Evolutionary conservation across 2,329 filamentous ascomycete genomes (phyloP).

Genomic region (Aspergillus sp.): DNA sequence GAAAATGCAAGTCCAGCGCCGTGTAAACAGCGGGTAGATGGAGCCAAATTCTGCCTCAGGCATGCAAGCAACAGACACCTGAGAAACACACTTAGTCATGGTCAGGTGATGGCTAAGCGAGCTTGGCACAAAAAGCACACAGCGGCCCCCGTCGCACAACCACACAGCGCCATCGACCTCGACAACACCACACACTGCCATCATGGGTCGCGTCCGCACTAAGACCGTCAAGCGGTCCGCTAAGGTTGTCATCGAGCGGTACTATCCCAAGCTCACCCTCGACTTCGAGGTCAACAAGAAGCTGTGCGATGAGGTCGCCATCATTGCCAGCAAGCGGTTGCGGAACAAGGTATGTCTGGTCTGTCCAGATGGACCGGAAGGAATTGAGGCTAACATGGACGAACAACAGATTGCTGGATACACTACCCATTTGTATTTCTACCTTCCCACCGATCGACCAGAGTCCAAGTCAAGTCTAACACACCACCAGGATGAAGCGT

Average conservation of each 20-base stretch:
- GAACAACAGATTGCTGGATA: conserved; percentile 76
- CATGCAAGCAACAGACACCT: too few species aligned
- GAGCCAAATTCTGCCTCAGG: too few species aligned
- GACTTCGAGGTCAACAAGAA: conserved; percentile 99
- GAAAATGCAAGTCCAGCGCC: too few species aligned
- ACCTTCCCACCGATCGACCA: conserved; percentile 3
- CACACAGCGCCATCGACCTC: conserved; percentile 14
- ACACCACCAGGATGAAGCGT: conserved; percentile 74
- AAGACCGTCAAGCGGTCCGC: conserved; percentile 73
- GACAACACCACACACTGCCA: conserved; percentile 32
- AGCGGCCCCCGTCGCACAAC: conserved; percentile 16
- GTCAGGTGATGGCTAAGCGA: neutral
- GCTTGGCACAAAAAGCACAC: neutral
- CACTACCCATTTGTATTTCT: conserved; percentile 66
- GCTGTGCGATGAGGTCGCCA: conserved; percentile 99
- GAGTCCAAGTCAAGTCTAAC: conserved; percentile 1
- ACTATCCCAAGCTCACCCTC: conserved; percentile 95
- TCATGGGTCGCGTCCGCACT: conserved; percentile 42
- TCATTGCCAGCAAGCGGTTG: conserved; percentile 97
- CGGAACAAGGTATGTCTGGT: conserved; percentile 75
- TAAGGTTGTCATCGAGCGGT: conserved; percentile 99
- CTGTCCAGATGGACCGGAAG: neutral
- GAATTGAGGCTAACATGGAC: neutral
- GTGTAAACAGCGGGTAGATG: too few species aligned
- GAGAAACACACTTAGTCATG: too few species aligned